Base-by-base conservation (phyloP, 345 rosid genomes). In the Pistacia atlantica region DNA sequence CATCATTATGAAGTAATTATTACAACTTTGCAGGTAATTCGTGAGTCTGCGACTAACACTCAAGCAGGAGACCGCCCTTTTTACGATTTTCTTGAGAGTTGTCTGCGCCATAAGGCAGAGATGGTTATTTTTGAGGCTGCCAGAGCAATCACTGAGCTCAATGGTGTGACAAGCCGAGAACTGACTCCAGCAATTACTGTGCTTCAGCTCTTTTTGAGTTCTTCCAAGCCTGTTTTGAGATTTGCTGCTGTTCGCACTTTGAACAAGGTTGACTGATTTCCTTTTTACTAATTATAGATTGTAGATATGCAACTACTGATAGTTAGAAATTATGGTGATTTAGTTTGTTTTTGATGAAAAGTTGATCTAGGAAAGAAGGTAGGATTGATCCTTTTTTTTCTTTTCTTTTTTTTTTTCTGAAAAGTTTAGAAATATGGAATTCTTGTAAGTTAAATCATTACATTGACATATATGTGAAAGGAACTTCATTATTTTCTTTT, bases 101-200 rank as follows among this genome's bases (percentile, higher is more conserved):
- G 99, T 82, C 87, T 95, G 74, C 98, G 98, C 82, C 98, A 95
- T 70, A 95, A 93, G 84, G 93, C 98, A 55, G 99, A 95, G 89
- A 93, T 93, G 98, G 99, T 93, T 75, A 92, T 93, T 77, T 91
- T 95, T 83, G 99, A 93, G 89, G 97, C 98, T 79, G 99, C 99
- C 75, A 92, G 98, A 83, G 98, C 99, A n/a, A 95, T 95, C 78
- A 95, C 99, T 4, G 99, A 90, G 90, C 97, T 95, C 78, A 89
- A 83, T 87, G 97, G 95, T 54, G 98, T 93, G 77, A 89, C 98
- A 76, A 92, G 86, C 89, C 86, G 93, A 75, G 99, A 95, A 86
- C 71, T 95, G 86, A 93, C 98, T 72, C 99, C 99, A 66, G 99
- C 99, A 71, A 93, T 95, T 69, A 93, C 99, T 75, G 99, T 93